Conservation (phyloP, 2,329 filamentous ascomycete genomes). For the Nectriaceae sp. region DNA sequence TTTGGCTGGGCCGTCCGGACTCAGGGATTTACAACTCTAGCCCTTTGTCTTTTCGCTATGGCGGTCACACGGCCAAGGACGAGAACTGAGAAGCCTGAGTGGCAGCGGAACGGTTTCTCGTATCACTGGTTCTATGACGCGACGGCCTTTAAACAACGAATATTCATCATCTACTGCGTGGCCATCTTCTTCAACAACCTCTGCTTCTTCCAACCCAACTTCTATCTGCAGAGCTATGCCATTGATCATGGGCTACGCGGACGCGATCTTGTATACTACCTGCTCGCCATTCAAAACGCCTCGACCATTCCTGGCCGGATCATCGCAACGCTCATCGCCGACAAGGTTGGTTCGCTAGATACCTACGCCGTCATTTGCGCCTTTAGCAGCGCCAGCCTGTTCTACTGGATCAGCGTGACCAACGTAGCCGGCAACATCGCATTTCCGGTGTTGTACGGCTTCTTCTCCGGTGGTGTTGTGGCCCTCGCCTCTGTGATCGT, state of each 20-base stretch:
- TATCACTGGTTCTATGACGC: neutral
- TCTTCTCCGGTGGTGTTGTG: slow-evolving; percentile 48
- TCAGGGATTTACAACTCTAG: slow-evolving; percentile 30
- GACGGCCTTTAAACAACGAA: slow-evolving; percentile 5
- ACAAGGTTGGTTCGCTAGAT: slow-evolving; percentile 43
- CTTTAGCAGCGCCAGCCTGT: slow-evolving; percentile 36
- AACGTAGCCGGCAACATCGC: slow-evolving; percentile 39
- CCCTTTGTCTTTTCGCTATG: slow-evolving; percentile 27
- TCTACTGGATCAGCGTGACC: slow-evolving; percentile 43
- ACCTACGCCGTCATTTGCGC: slow-evolving; percentile 40
- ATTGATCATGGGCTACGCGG: slow-evolving; percentile 30
- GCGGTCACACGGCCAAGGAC: slow-evolving; percentile 7
- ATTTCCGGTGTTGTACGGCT: slow-evolving; percentile 48
- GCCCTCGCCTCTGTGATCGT: slow-evolving; percentile 46
- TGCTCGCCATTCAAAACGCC: slow-evolving; percentile 54
- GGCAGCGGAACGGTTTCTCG: slow-evolving; percentile 1
- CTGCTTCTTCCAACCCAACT: slow-evolving; percentile 38
- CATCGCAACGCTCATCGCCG: slow-evolving; percentile 46
- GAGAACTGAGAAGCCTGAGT: too few relatives aligned
- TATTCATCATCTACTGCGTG: slow-evolving; percentile 4
- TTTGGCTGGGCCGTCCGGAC: slow-evolving; percentile 9
- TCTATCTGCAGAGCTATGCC: slow-evolving; percentile 48
- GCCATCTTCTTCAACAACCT: slow-evolving; percentile 11
- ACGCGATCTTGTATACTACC: slow-evolving; percentile 35
- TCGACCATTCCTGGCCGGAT: slow-evolving; percentile 52